Percentiles rank a stretch among this genome's conserved stretches.
Evolutionary conservation across 371 early-diverging fungal species (phyloP).

Genomic region (Thermomucor indicae-seudaticae): DNA sequence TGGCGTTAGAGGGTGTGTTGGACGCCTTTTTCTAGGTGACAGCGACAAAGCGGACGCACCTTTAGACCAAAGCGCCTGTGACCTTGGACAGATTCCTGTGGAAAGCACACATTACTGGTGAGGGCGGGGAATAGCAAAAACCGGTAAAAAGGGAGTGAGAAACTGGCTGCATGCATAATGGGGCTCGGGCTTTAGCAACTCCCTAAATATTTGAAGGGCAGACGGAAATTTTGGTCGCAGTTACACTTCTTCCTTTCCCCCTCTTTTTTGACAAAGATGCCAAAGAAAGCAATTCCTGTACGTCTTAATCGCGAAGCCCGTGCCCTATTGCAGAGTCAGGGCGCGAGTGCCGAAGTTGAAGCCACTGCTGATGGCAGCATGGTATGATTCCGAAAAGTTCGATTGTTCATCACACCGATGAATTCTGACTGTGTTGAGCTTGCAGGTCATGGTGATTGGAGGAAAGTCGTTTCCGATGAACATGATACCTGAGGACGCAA

Average conservation of each 20-base stretch:
- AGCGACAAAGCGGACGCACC: too few relatives aligned
- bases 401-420: background rate
- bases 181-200: too few relatives aligned
- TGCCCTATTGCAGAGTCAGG: slow-evolving; percentile 6
- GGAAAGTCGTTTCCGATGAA: slow-evolving; percentile 13
- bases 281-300: slow-evolving; percentile 16
- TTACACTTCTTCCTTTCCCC: slow-evolving; percentile 1
- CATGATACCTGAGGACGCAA: slow-evolving; percentile 3
- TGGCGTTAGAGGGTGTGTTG: too few relatives aligned
- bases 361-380: slow-evolving; percentile 5
- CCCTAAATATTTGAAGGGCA: too few relatives aligned
- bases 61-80: too few relatives aligned
- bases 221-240: background rate
- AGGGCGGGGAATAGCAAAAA: too few relatives aligned
- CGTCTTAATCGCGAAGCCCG: slow-evolving; percentile 23
- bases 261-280: background rate
- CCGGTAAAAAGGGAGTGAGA: too few relatives aligned
- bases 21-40: too few relatives aligned
- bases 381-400: background rate
- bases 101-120: too few relatives aligned
- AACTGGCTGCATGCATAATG: too few relatives aligned
- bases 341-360: slow-evolving; percentile 8
- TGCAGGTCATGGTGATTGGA: slow-evolving; percentile 15
- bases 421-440: background rate
- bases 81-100: too few relatives aligned